A percentile compares a stretch with the other conserved stretches of the same genome.
Conservation (phyloP, 1,284 basidiomycete species). For the Trichosporon inkin region DNA sequence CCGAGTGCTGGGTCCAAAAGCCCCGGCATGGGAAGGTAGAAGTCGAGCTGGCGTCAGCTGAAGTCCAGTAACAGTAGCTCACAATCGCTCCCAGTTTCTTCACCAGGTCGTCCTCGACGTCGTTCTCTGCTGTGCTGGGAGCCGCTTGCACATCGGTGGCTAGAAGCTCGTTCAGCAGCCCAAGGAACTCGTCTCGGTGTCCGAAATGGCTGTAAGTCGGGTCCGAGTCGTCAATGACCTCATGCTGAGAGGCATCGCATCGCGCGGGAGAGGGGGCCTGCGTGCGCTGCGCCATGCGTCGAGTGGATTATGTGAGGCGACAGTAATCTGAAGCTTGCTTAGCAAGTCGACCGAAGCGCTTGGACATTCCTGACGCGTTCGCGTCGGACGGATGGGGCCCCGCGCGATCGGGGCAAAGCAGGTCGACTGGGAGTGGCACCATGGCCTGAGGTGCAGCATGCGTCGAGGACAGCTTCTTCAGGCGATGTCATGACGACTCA, state of each 20-base stretch:
- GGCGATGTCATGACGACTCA: too few species aligned
- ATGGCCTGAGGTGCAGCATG: too few species aligned
- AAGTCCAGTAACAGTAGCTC: slow-evolving; percentile 17
- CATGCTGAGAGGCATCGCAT: background rate
- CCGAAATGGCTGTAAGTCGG: slow-evolving; percentile 49
- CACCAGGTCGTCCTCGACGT: slow-evolving; percentile 55
- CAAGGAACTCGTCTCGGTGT: slow-evolving; percentile 57
- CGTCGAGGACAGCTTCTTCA: too few species aligned
- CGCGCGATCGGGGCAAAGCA: background rate
- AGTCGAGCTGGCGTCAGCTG: slow-evolving; percentile 60
- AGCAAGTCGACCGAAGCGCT: background rate
- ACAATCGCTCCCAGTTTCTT: slow-evolving; percentile 50
- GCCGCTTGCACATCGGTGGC: slow-evolving; percentile 53
- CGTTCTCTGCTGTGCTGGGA: slow-evolving; percentile 51
- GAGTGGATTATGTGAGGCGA: background rate
- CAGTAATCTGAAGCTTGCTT: background rate
- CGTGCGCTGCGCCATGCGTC: background rate
- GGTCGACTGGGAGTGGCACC: background rate
- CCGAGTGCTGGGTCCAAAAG: slow-evolving; percentile 96
- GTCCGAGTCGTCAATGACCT: slow-evolving; percentile 36
- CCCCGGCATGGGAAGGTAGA: slow-evolving; percentile 90
- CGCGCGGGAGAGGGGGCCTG: background rate
- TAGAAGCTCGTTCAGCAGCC: slow-evolving; percentile 58
- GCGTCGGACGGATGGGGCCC: background rate
- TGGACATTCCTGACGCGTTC: background rate